Evolutionary conservation across 768 basidiomycete species (phyloP).

Genomic region (Lactarius tabidus): DNA sequence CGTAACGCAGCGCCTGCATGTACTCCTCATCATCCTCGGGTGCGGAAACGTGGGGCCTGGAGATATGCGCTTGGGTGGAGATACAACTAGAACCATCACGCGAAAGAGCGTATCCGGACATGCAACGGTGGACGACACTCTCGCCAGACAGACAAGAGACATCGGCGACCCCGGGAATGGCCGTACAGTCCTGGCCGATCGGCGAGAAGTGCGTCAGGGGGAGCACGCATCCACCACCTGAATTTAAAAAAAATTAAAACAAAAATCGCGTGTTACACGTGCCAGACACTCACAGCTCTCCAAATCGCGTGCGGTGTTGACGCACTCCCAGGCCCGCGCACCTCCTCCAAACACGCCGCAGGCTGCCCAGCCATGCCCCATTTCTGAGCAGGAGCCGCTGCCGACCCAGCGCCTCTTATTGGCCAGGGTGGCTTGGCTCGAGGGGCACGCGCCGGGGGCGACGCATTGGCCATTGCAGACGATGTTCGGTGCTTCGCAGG

Average conservation of each 20-base stretch:
- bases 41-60: neutral
- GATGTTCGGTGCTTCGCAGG: slow-evolving; percentile 39
- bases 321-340: slow-evolving; percentile 44
- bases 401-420: slow-evolving; percentile 37
- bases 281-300: slow-evolving; percentile 46
- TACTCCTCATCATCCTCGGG: neutral
- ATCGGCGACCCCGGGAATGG: slow-evolving; percentile 44
- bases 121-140: slow-evolving; percentile 45
- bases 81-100: slow-evolving; percentile 26
- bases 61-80: neutral
- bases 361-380: slow-evolving; percentile 34
- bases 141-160: slow-evolving; percentile 44
- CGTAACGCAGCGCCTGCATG: slow-evolving; percentile 23
- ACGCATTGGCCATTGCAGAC: slow-evolving; percentile 49
- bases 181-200: slow-evolving; percentile 47
- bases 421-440: slow-evolving; percentile 26
- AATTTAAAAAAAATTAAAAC: no score
- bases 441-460: slow-evolving; percentile 28
- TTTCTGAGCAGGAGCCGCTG: slow-evolving; percentile 22
- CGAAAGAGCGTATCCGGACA: slow-evolving; percentile 36
- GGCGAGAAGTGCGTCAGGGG: slow-evolving; percentile 31
- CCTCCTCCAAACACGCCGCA: slow-evolving; percentile 43
- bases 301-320: slow-evolving; percentile 44
- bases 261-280: no score
- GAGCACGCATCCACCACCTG: slow-evolving; percentile 44